Percentiles rank a stretch among this genome's conserved stretches.
Evolutionary conservation across 2,329 filamentous ascomycete species (phyloP).

Genomic region (Colletotrichum acutatum): DNA sequence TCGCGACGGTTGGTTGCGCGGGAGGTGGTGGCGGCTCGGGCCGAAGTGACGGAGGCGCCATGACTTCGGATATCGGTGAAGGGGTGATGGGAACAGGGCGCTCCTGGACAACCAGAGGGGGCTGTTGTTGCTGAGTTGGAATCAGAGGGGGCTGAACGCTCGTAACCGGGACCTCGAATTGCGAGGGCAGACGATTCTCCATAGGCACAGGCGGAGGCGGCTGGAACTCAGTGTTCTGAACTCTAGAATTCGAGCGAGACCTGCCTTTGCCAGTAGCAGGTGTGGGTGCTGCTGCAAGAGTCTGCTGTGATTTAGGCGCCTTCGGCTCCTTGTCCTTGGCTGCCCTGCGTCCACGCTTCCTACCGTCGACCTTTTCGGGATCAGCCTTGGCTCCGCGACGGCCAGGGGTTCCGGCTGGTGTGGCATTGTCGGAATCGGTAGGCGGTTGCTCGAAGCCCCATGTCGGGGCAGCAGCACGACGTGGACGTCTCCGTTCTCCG

Average conservation of each 20-base stretch:
- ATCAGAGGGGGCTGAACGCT: conserved; percentile 57
- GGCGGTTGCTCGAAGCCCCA: conserved; percentile 72
- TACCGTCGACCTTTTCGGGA: conserved; percentile 51
- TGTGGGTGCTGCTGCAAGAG: conserved; percentile 59
- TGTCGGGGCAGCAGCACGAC: conserved; percentile 75
- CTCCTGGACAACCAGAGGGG: conserved; percentile 43
- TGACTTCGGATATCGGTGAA: conserved; percentile 61
- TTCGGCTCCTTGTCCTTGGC: conserved; percentile 57
- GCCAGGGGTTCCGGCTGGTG: conserved; percentile 67
- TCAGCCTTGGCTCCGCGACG: conserved; percentile 62
- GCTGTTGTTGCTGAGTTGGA: conserved; percentile 40
- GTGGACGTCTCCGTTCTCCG: conserved; percentile 69
- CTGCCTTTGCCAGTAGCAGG: conserved; percentile 56
- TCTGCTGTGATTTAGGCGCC: conserved; percentile 45
- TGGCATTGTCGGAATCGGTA: conserved; percentile 69
- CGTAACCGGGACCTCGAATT: conserved; percentile 56
- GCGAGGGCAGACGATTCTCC: conserved; percentile 54
- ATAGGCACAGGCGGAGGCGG: conserved; percentile 49
- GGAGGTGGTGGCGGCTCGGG: conserved; percentile 63
- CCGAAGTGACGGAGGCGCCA: conserved; percentile 66
- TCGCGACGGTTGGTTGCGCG: conserved; percentile 58
- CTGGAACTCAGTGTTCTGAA: conserved; percentile 54
- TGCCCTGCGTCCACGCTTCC: conserved; percentile 53
- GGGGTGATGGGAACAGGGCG: conserved; percentile 47
- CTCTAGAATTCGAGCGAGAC: conserved; percentile 66